Base-by-base conservation (phyloP, 1,139 yeast species). In the Saccharomyces hybrid region DNA sequence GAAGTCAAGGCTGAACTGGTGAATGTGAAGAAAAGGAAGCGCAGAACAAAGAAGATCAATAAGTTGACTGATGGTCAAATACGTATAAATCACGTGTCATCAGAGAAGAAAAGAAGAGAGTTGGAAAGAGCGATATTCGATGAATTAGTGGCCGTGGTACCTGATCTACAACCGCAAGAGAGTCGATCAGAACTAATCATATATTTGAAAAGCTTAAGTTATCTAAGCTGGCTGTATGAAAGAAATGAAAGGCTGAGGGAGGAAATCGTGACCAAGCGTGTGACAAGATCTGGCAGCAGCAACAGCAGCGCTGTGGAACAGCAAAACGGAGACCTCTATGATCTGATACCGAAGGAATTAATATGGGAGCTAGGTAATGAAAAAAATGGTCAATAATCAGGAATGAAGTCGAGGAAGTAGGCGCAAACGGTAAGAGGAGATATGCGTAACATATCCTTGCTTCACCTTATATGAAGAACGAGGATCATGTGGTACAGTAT, bases 81-180 rank as follows among this genome's bases (percentile, higher is more conserved):
- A 55, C 72, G 75, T 50, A 58, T 64, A n/a, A 75, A 75, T 53
- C 79, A 75, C 57, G 75, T 75, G 2, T 61, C 65, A 42, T 74
- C 78, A 5, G 79, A 75, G 54, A 73, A 73, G 53, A 70, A 71
- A 53, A 64, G 79, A 52, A 63, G 79, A 52, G 75, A 72, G 34
- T 70, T 70, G 51, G 72, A 75, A 5, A 60, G 78, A 47, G 64
- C 70, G 1, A 71, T 74, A 1, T 75, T 73, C 55, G 78, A 75
- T 55, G 67, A 66, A 49, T 56, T 75, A 34, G 78, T 75, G 1
- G 64, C 67, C 4, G 56, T 72, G 6, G 75, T 75, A 4, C 78
- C 79, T 2, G 71, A 66, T 42, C 56, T 75, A 32, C 58, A 64
- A 4, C 62, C 63, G 7, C 60, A 63, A 0, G 78, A 75, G 51